Percentiles rank a stretch among this genome's conserved stretches.
Evolutionary conservation across 805 yeast genomes (phyloP).

Genomic region (Pichia cabralensis): DNA sequence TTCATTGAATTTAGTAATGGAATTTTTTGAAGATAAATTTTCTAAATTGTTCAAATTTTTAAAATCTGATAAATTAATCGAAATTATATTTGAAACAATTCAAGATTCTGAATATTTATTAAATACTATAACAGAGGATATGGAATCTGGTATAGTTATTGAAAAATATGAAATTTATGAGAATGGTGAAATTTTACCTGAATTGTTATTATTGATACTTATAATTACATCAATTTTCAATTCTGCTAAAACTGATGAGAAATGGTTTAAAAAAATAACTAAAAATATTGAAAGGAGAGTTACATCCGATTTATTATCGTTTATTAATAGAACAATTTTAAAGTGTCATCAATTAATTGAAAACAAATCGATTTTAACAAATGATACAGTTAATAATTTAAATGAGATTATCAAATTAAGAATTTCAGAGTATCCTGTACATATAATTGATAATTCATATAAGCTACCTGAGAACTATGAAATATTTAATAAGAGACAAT

Average conservation of each 20-base stretch:
- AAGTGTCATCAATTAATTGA: conserved; percentile 57
- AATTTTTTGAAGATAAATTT: conserved; percentile 25
- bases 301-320: conserved; percentile 22
- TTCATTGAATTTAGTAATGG: conserved; percentile 32
- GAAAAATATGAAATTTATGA: conserved; percentile 56
- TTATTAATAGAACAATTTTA: conserved; percentile 40
- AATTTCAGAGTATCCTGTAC: conserved; percentile 38
- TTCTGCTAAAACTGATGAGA: conserved; percentile 22
- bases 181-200: conserved; percentile 51
- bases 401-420: conserved; percentile 27
- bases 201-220: conserved; percentile 44
- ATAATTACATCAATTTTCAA: conserved; percentile 32
- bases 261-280: conserved; percentile 23
- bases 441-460: conserved; percentile 8
- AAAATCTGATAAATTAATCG: conserved; percentile 18
- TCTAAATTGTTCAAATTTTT: conserved; percentile 10
- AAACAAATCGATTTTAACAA: conserved; percentile 35
- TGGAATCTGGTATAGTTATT: conserved; percentile 29
- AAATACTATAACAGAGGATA: conserved; percentile 21
- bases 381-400: conserved; percentile 21
- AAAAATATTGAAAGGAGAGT: conserved; percentile 14
- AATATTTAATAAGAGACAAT: conserved; percentile 21
- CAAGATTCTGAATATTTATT: conserved; percentile 25
- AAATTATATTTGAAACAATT: conserved; percentile 30
- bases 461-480: conserved; percentile 13